A percentile compares a stretch with the other conserved stretches of the same genome.
These are phyloP conservation scores for Phytopythium ostracodes DNA, from an alignment of 352 stramenopile genomes.

Conservation along the genomic window DNA sequence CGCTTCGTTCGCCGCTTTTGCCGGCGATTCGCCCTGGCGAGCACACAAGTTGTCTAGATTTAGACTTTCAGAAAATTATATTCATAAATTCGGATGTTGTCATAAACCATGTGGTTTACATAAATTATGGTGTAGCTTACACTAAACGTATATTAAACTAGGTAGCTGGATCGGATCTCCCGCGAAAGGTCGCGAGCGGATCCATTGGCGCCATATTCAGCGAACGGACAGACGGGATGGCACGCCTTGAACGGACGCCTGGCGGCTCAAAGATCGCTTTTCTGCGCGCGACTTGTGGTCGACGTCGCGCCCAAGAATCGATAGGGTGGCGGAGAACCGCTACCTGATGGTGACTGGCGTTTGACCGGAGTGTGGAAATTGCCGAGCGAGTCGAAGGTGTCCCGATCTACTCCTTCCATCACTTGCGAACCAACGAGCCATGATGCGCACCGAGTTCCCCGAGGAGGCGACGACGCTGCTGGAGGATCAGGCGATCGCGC, in stretches of 20 bases:
- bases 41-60: neutral
- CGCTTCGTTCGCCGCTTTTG: neutral
- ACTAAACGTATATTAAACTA: neutral
- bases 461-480: constrained; percentile 9
- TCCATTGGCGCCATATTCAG: neutral
- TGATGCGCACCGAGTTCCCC: constrained; percentile 8
- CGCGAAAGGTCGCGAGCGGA: neutral
- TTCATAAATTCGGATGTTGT: neutral
- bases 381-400: neutral
- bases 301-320: neutral
- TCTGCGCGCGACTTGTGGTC: neutral
- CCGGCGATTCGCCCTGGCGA: neutral
- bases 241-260: neutral
- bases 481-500: neutral
- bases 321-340: neutral
- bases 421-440: neutral
- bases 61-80: neutral
- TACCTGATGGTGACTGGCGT: neutral
- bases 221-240: neutral
- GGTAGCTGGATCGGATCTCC: neutral
- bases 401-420: neutral
- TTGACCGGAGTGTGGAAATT: neutral
- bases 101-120: neutral
- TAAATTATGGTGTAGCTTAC: neutral
- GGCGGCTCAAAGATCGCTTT: neutral